These are phyloP conservation scores for Collybia sp. DNA, from an alignment of 768 basidiomycete genomes.

Conservation along the genomic window DNA sequence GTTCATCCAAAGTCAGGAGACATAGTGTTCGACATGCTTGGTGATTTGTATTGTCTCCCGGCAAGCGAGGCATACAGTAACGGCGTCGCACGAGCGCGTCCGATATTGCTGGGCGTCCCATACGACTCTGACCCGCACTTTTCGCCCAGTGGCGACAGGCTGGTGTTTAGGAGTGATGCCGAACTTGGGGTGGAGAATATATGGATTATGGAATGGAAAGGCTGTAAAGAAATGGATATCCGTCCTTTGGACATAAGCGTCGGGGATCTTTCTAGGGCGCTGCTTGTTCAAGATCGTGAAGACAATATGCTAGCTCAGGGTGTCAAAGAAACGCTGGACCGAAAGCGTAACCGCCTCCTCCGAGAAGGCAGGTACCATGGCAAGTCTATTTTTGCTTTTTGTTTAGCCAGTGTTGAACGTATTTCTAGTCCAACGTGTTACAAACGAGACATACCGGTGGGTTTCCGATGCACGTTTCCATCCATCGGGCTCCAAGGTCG, in stretches of 20 bases:
- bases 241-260: conserved; percentile 22
- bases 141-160: conserved; percentile 56
- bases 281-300: conserved; percentile 33
- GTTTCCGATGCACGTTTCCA: conserved; percentile 70
- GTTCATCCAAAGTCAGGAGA: conserved; percentile 69
- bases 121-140: conserved; percentile 72
- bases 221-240: conserved; percentile 60
- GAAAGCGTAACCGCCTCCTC: conserved; percentile 42
- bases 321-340: conserved; percentile 42
- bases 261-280: conserved; percentile 28
- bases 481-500: conserved; percentile 52
- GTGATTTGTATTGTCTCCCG: conserved; percentile 70
- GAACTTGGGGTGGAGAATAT: conserved; percentile 72
- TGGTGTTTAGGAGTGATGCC: conserved; percentile 74
- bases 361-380: conserved; percentile 53
- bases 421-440: conserved; percentile 40
- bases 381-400: conserved; percentile 17
- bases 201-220: conserved; percentile 63
- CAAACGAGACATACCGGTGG: conserved; percentile 74
- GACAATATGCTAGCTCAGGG: conserved; percentile 44
- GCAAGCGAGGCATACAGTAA: conserved; percentile 24
- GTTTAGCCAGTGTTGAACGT: not conserved
- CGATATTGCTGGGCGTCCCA: conserved; percentile 60
- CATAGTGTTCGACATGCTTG: conserved; percentile 71
- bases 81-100: conserved; percentile 39